phyloP scores from a whole-genome alignment of 768 basidiomycete species.

The Tremella yokohamensis region DNA sequence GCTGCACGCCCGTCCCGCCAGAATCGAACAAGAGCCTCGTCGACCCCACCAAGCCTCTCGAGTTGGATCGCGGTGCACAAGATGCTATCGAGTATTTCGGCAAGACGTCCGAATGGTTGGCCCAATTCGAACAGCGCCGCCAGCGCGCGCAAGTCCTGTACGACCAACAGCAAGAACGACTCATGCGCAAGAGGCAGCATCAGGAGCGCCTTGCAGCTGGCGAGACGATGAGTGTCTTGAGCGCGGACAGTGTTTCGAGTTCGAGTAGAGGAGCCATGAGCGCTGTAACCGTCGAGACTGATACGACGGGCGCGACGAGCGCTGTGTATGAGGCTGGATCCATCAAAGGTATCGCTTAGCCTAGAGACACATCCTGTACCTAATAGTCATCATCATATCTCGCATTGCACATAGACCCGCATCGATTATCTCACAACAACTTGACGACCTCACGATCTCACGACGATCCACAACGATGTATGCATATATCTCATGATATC shows the following conservation, averaged over 20 bases:
- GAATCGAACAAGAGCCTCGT: neutral
- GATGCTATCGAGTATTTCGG: constrained; percentile 3
- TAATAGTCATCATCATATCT: neutral
- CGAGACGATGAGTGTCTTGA: too few species aligned
- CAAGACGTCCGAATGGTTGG: neutral
- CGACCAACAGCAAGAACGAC: constrained; percentile 1
- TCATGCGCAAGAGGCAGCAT: neutral
- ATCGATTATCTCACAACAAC: neutral
- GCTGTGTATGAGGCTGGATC: neutral
- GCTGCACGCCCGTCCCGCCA: neutral
- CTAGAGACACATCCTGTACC: neutral
- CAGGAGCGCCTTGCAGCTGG: neutral
- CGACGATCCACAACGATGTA: neutral
- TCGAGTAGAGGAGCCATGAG: neutral
- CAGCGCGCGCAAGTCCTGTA: neutral
- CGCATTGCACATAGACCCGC: constrained; percentile 1
- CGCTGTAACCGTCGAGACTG: neutral
- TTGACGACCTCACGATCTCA: neutral
- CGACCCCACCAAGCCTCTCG: neutral
- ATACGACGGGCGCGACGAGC: neutral
- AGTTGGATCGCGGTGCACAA: neutral
- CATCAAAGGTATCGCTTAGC: constrained; percentile 2
- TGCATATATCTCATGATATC: neutral
- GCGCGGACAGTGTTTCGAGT: neutral
- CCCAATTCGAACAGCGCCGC: neutral